phyloP scores from a whole-genome alignment of 495 filamentous ascomycete species.

The Podospora appendiculata region DNA sequence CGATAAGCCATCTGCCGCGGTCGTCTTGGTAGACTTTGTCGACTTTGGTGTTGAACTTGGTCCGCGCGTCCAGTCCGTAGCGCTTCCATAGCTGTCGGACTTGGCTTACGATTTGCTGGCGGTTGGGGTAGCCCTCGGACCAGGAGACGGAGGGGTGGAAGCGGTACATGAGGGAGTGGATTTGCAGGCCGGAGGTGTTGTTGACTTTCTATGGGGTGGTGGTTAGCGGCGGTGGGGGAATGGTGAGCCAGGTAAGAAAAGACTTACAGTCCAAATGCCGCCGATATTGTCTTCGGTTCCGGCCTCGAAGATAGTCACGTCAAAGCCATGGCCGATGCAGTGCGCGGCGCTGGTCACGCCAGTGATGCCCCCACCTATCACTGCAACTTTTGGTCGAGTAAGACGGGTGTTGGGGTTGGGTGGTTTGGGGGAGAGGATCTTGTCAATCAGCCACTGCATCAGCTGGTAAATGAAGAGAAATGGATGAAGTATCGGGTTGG shows the following conservation, averaged over 20 bases:
- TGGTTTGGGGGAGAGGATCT: conserved; percentile 60
- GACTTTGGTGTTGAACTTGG: conserved; percentile 62
- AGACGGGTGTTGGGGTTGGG: conserved; percentile 48
- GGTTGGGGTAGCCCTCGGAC: conserved; percentile 65
- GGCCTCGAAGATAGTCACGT: conserved; percentile 70
- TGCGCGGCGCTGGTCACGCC: conserved; percentile 77
- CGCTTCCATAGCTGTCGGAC: conserved; percentile 66
- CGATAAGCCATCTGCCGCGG: conserved; percentile 74
- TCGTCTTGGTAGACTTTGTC: conserved; percentile 59
- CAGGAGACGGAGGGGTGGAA: conserved; percentile 77
- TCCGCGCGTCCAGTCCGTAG: conserved; percentile 63
- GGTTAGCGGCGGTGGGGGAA: neutral
- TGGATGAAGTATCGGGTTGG: conserved; percentile 26
- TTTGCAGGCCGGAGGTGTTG: conserved; percentile 73
- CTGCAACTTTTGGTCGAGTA: conserved; percentile 59
- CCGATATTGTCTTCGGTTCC: conserved; percentile 56
- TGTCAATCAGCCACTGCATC: conserved; percentile 58
- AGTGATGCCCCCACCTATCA: conserved; percentile 77
- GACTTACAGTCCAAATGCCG: conserved; percentile 75
- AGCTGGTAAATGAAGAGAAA: conserved; percentile 57
- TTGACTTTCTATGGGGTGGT: conserved; percentile 56
- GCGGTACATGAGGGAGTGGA: conserved; percentile 81
- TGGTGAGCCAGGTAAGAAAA: neutral
- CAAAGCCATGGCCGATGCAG: conserved; percentile 81
- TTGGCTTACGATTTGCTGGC: conserved; percentile 62